Conservation (phyloP, 345 rosid species). For the Draba incana region DNA sequence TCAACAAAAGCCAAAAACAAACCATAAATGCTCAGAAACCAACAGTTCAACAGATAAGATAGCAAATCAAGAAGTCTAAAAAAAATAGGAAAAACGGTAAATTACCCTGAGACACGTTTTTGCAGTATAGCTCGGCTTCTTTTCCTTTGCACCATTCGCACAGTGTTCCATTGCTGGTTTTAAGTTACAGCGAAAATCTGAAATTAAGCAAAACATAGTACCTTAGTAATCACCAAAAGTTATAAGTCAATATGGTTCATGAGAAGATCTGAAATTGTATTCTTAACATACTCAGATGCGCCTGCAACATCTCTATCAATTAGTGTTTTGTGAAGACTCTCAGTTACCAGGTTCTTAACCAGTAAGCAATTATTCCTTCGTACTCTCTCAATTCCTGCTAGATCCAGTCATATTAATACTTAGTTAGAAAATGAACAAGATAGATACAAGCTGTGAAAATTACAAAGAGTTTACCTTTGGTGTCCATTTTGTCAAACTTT, state of each 20-base stretch:
- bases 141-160: constrained; percentile 92
- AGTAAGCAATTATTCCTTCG: constrained; percentile 96
- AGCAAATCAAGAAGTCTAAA: constrained; percentile 4
- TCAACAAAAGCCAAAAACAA: too few species aligned
- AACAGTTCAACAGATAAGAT: too few species aligned
- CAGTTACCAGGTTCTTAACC: constrained; percentile 90
- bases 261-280: constrained; percentile 92
- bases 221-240: constrained; percentile 98
- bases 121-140: constrained; percentile 90
- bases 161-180: constrained; percentile 56
- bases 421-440: constrained; percentile 18
- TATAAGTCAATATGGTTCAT: constrained; percentile 98
- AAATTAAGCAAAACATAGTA: constrained; percentile 35
- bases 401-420: constrained; percentile 23
- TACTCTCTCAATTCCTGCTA: constrained; percentile 94
- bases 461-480: constrained; percentile 66
- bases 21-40: too few species aligned
- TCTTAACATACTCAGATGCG: constrained; percentile 87
- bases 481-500: constrained; percentile 92
- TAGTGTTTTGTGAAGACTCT: constrained; percentile 89
- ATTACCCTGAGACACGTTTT: constrained; percentile 85
- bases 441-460: constrained; percentile 7
- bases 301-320: constrained; percentile 86
- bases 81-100: neutral
- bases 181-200: constrained; percentile 3